Base-by-base conservation (phyloP, 495 filamentous ascomycete species). In the Aspergillus wentii region DNA sequence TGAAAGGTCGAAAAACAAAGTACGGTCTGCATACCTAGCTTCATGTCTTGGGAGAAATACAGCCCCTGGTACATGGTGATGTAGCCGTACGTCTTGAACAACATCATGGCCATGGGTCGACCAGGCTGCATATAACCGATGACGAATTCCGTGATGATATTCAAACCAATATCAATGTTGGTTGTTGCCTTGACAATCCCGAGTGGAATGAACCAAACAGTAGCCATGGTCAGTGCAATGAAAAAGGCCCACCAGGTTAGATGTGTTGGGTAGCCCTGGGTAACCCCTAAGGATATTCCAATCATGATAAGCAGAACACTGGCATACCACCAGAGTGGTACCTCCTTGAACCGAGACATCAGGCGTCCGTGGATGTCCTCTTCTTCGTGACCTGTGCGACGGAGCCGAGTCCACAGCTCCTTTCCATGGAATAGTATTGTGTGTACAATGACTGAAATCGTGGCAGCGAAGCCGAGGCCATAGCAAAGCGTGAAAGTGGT, bases 331-430 rank as follows among this genome's bases (percentile, higher is more conserved):
- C 79, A 82, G 15, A 79, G 56, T 2, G 80, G 80, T 5, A 73
- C 75, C 1, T 73, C 60, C 42, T 55, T 60, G 52, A 80, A 85
- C 3, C 72, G 73, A 1, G 59, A 44, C 75, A 85, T 83, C 21
- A 85, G 57, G 14, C 71, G 73, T 35, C 67, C 66, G 46, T 87
- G 83, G 3, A 87, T 63, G 44, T 88, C 84, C 33, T 75, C 78
- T 25, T 80, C 73, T 39, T 85, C 79, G 2, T 61, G 62, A 8
- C 64, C 67, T 13, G 73, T 51, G 7, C 49, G 46, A 32, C 66
- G 69, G 40, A 73, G 59, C 1, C 75, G 70, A 27, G 58, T 54
- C 65, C 66, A 74, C 9, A 82, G 59, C 22, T 78, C 74, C 14
- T 64, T 56, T 2, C 76, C 76, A 30, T 82, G 64, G 48, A 76